Conservation (phyloP, 2,329 filamentous ascomycete genomes). For the Neoascochyta sp. region DNA sequence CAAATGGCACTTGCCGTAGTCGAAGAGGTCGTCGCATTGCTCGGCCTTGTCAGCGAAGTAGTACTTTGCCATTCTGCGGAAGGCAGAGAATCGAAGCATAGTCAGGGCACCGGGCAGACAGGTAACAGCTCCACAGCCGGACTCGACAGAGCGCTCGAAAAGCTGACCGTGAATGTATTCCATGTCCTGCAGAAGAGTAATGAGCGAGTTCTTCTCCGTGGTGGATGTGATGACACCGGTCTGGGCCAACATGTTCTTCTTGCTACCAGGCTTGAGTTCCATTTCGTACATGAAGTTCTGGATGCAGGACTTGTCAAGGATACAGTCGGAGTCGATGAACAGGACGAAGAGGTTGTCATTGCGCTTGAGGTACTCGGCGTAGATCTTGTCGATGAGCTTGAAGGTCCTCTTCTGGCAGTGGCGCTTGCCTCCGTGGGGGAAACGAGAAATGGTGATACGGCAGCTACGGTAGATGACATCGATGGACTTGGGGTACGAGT, state of each 20-base stretch:
- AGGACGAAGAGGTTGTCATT: constrained; percentile 93
- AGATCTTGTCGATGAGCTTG: constrained; percentile 88
- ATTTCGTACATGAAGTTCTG: constrained; percentile 99
- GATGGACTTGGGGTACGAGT: constrained; percentile 82
- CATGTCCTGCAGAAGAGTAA: constrained; percentile 94
- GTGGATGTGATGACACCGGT: constrained; percentile 96
- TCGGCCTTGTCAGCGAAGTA: constrained; percentile 98
- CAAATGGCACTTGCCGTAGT: constrained; percentile 91
- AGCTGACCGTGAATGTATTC: constrained; percentile 97
- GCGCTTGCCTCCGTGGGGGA: constrained; percentile 88
- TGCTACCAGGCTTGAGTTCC: constrained; percentile 91
- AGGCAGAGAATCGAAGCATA: constrained; percentile 92
- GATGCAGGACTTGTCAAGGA: constrained; percentile 83
- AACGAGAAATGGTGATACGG: constrained; percentile 85
- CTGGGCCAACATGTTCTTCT: constrained; percentile 93
- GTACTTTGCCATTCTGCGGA: constrained; percentile 94
- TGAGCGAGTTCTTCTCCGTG: constrained; percentile 79
- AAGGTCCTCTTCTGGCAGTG: constrained; percentile 93
- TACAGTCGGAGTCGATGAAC: constrained; percentile 97
- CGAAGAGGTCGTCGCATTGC: constrained; percentile 91
- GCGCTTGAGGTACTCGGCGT: constrained; percentile 76
- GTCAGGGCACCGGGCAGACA: constrained; percentile 94
- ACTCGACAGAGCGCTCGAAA: constrained; percentile 93
- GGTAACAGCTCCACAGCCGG: constrained; percentile 87
- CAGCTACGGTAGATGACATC: constrained; percentile 80